Evolutionary conservation across 106 monocot genomes (phyloP).

Genomic region (Allium fistulosum): DNA sequence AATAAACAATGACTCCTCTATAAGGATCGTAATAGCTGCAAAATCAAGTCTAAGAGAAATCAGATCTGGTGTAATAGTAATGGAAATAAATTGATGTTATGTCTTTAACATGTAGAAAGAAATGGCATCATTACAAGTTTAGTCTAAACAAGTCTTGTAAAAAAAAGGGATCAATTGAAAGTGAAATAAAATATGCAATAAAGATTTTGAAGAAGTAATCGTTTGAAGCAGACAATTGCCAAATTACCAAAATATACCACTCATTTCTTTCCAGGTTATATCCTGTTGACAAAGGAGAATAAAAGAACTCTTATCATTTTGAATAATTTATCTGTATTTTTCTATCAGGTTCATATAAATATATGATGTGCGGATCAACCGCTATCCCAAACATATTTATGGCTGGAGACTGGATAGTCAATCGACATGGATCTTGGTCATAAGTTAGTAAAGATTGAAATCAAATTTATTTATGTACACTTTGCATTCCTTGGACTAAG

Average conservation of each 20-base stretch:
- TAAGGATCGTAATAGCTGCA: too few species aligned
- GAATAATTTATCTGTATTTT: not conserved
- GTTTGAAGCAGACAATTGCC: slow-evolving; percentile 42
- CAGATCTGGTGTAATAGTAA: too few species aligned
- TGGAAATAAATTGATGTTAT: too few species aligned
- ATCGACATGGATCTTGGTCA: slow-evolving; percentile 66
- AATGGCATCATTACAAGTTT: too few species aligned
- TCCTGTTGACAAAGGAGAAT: not conserved
- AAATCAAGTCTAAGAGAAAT: too few species aligned
- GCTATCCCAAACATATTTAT: slow-evolving; percentile 58
- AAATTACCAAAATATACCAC: slow-evolving; percentile 50
- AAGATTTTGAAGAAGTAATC: slow-evolving; percentile 38
- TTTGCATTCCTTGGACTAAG: too few species aligned
- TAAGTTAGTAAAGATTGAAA: slow-evolving; percentile 19
- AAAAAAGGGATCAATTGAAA: too few species aligned
- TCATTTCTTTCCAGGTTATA: slow-evolving; percentile 68
- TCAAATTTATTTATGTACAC: too few species aligned
- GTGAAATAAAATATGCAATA: slow-evolving; percentile 56
- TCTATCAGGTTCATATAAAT: slow-evolving; percentile 52
- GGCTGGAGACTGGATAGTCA: slow-evolving; percentile 78
- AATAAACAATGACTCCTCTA: too few species aligned
- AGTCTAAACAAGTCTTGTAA: too few species aligned
- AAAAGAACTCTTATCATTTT: not conserved
- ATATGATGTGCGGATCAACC: slow-evolving; percentile 68
- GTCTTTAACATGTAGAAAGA: too few species aligned